phyloP scores from a whole-genome alignment of 2,329 filamentous ascomycete genomes.

The Neophaeococcomyces mojaviensis region DNA sequence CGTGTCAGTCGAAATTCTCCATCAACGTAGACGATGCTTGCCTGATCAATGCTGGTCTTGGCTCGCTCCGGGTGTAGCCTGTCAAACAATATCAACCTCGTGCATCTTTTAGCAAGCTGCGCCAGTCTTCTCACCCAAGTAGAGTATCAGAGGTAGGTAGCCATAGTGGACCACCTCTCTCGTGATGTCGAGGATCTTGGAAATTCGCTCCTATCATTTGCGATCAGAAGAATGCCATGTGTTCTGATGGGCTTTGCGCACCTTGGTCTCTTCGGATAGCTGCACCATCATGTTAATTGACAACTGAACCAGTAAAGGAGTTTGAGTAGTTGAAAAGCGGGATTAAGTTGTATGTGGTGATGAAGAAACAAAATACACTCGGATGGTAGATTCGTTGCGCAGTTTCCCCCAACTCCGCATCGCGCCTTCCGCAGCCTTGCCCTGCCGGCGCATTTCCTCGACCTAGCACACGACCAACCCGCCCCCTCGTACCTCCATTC shows the following conservation, averaged over 20 bases:
- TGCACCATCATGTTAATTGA: constrained; percentile 28
- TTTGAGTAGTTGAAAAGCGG: constrained; percentile 2
- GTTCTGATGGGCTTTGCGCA: constrained; percentile 31
- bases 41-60: constrained; percentile 73
- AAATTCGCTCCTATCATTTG: constrained; percentile 76
- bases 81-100: constrained; percentile 15
- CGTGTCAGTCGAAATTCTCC: constrained; percentile 3
- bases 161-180: constrained; percentile 95
- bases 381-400: neutral
- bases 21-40: constrained; percentile 29
- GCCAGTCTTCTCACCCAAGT: constrained; percentile 60
- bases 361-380: neutral
- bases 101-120: no score
- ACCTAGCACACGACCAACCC: neutral
- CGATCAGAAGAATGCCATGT: neutral
- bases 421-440: neutral
- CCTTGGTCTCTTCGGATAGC: constrained; percentile 97
- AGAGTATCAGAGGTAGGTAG: constrained; percentile 93
- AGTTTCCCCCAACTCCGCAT: neutral
- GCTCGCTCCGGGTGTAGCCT: constrained; percentile 93
- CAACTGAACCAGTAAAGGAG: neutral
- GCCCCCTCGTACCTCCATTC: neutral
- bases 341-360: neutral
- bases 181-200: constrained; percentile 90
- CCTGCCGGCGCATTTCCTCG: neutral